Percentiles rank a stretch among this genome's conserved stretches.
These are phyloP conservation scores for Penstemon davidsonii DNA, from an alignment of 257 asterid genomes.

Conservation along the genomic window DNA sequence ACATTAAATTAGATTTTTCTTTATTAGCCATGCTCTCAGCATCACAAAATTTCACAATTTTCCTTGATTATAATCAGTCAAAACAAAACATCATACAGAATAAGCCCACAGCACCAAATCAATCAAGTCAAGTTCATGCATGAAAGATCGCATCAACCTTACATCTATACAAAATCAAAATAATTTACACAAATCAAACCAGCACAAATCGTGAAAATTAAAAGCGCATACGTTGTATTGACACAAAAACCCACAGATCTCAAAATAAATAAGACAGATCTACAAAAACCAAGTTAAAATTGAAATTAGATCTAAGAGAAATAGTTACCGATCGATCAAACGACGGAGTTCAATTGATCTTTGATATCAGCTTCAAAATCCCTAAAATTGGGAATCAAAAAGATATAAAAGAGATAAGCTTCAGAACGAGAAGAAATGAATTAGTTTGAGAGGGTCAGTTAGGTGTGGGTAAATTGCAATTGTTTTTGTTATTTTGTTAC, in stretches of 20 bases:
- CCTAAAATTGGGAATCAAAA: slow-evolving; percentile 23
- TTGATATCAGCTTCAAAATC: slow-evolving; percentile 44
- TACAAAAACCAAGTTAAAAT: slow-evolving; percentile 16
- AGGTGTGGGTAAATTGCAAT: slow-evolving; percentile 23
- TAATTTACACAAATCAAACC: slow-evolving; percentile 11
- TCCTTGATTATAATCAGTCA: neutral
- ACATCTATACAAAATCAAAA: neutral
- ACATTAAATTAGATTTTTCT: neutral
- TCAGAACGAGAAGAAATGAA: neutral
- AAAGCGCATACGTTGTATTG: neutral
- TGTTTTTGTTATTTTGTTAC: neutral
- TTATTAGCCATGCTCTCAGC: neutral
- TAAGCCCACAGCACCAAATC: slow-evolving; percentile 13
- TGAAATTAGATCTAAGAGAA: slow-evolving; percentile 25
- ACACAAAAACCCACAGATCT: slow-evolving; percentile 23
- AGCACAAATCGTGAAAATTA: neutral
- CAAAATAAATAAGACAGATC: slow-evolving; percentile 34
- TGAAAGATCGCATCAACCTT: neutral
- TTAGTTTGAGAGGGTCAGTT: slow-evolving; percentile 18
- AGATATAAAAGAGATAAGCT: slow-evolving; percentile 11
- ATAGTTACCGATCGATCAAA: slow-evolving; percentile 56
- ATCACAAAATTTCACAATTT: neutral
- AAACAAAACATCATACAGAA: slow-evolving; percentile 19
- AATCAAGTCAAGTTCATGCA: slow-evolving; percentile 31
- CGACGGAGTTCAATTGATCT: slow-evolving; percentile 40